A percentile compares a stretch with the other conserved stretches of the same genome.
Conservation (phyloP, 2,329 filamentous ascomycete species). For the Xylaria digitata region DNA sequence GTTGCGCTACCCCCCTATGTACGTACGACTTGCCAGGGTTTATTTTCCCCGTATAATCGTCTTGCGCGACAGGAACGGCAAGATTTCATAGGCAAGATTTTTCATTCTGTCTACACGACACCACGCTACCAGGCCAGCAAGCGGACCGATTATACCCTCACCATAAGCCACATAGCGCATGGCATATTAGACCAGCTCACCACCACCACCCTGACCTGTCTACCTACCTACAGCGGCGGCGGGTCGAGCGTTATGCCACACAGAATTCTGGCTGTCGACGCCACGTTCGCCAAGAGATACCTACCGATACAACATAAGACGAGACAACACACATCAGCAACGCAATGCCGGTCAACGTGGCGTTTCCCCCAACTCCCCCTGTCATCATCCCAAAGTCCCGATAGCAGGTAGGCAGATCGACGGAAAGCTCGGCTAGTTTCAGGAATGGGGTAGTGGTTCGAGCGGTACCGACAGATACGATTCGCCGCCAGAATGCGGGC, state of each 20-base stretch:
- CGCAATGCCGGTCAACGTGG: constrained; percentile 32
- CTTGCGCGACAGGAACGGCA: not conserved
- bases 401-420: constrained; percentile 19
- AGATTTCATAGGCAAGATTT: not conserved
- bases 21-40: not conserved
- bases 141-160: constrained; percentile 16
- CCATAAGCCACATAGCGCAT: constrained; percentile 5
- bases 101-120: not conserved
- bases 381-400: constrained; percentile 26
- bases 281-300: constrained; percentile 31
- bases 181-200: not conserved
- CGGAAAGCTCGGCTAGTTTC: constrained; percentile 26
- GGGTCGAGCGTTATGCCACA: constrained; percentile 1
- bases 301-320: constrained; percentile 21
- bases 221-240: not conserved
- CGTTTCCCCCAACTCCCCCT: constrained; percentile 23
- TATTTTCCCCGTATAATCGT: not conserved
- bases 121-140: not conserved
- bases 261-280: constrained; percentile 8
- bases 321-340: constrained; percentile 12
- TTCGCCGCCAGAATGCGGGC: constrained; percentile 18
- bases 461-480: not conserved
- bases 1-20: not conserved
- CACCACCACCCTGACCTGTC: not conserved
- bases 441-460: not conserved